Conservation (phyloP, 768 basidiomycete genomes). For the Boletellus sp. region DNA sequence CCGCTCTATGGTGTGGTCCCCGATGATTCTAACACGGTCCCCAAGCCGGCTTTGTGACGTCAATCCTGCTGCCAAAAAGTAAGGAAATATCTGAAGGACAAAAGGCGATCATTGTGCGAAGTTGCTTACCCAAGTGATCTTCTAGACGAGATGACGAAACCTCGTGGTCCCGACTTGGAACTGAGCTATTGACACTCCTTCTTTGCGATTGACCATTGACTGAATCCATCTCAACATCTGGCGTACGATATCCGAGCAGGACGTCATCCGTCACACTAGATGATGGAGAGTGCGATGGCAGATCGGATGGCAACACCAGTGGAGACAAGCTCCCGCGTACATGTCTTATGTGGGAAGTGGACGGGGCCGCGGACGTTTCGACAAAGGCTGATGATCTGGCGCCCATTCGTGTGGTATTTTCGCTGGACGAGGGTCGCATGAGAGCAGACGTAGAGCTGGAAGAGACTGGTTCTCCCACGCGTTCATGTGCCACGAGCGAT, state of each 20-base stretch:
- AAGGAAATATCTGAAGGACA: background rate
- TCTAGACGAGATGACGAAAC: constrained; percentile 5
- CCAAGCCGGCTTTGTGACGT: constrained; percentile 5
- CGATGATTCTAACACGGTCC: constrained; percentile 17
- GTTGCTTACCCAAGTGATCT: constrained; percentile 7
- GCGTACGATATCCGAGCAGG: constrained; percentile 12
- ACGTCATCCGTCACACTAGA: constrained; percentile 16
- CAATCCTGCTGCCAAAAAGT: background rate
- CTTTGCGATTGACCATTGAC: constrained; percentile 3
- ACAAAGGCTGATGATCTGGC: constrained; percentile 12
- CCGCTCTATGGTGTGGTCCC: constrained; percentile 21
- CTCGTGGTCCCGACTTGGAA: constrained; percentile 3
- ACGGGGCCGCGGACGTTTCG: constrained; percentile 3
- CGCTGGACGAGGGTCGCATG: constrained; percentile 18
- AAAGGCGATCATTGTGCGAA: constrained; percentile 5
- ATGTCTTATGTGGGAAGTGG: constrained; percentile 12
- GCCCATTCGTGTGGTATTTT: constrained; percentile 7
- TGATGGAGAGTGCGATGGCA: constrained; percentile 6
- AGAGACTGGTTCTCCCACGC: constrained; percentile 8
- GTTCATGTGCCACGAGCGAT: constrained; percentile 16
- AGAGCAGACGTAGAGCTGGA: constrained; percentile 11
- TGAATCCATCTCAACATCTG: background rate
- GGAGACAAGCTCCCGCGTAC: constrained; percentile 26
- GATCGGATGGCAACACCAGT: constrained; percentile 19
- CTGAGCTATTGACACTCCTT: constrained; percentile 4